Evolutionary conservation across 495 filamentous ascomycete species (phyloP).

Genomic region (Cercophora sp.): DNA sequence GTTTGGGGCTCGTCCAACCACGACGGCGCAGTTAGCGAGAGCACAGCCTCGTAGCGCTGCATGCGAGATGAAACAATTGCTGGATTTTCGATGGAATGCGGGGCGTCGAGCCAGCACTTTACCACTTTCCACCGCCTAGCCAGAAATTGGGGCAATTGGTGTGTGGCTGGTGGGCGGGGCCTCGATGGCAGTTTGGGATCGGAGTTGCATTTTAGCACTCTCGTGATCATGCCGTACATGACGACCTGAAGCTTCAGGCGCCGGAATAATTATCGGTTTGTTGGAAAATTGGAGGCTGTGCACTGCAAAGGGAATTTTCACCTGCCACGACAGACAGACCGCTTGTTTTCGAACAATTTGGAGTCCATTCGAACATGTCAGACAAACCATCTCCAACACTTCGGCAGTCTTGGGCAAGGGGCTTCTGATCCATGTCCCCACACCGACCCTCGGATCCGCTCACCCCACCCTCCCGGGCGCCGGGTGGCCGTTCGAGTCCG

Average conservation of each 20-base stretch:
- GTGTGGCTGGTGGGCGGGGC: too few species aligned
- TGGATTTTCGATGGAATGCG: too few species aligned
- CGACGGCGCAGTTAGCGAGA: background rate
- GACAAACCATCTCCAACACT: too few species aligned
- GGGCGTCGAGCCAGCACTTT: too few species aligned
- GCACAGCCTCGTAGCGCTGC: slow-evolving; percentile 7
- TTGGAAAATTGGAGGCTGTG: too few species aligned
- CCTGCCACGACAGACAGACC: background rate
- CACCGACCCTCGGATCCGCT: background rate
- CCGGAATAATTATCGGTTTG: too few species aligned
- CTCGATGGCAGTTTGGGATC: background rate
- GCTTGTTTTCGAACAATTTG: too few species aligned
- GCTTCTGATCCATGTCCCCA: too few species aligned
- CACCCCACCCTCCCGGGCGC: background rate
- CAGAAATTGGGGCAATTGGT: background rate
- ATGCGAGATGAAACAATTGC: slow-evolving; percentile 8
- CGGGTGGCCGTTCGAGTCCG: background rate
- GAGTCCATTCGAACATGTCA: too few species aligned
- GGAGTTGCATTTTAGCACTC: background rate
- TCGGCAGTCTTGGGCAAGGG: too few species aligned
- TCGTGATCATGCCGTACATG: too few species aligned
- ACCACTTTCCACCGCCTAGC: slow-evolving; percentile 1
- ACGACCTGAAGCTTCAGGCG: too few species aligned
- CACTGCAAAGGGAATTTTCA: background rate
- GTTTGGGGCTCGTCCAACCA: slow-evolving; percentile 1